A percentile compares a stretch with the other conserved stretches of the same genome.
Evolutionary conservation across 306 rosid genomes (phyloP).

Genomic region (Parietaria judaica): DNA sequence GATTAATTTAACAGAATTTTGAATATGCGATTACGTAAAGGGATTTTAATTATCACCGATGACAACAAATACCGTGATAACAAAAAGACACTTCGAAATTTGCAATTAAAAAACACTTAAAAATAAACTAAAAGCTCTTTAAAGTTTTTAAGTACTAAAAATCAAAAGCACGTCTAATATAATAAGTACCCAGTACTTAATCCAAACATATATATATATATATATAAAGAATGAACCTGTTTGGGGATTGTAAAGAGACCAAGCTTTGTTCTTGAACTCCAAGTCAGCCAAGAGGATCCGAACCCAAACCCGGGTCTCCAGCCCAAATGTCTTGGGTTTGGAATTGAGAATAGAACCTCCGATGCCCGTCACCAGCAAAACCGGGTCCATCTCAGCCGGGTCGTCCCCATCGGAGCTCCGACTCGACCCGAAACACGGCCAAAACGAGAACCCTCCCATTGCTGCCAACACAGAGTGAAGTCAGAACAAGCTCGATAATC

Average conservation of each 20-base stretch:
- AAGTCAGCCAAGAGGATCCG: constrained; percentile 68
- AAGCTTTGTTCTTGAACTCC: constrained; percentile 60
- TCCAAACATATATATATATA: no score
- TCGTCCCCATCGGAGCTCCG: constrained; percentile 17
- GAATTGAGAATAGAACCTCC: constrained; percentile 84
- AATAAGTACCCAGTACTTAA: no score
- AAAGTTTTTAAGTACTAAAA: no score
- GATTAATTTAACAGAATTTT: no score
- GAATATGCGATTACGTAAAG: no score
- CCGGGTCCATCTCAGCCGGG: constrained; percentile 54
- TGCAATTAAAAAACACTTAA: no score
- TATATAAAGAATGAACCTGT: constrained; percentile 40
- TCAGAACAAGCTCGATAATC: background rate
- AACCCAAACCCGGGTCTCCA: constrained; percentile 79
- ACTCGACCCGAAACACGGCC: constrained; percentile 39
- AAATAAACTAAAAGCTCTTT: no score
- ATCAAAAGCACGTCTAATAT: no score
- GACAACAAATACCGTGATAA: no score
- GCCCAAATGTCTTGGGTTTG: constrained; percentile 49
- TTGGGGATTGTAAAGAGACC: constrained; percentile 70
- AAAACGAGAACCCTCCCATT: constrained; percentile 26
- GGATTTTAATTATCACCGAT: no score
- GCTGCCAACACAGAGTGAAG: constrained; percentile 6
- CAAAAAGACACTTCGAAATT: no score
- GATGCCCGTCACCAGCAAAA: constrained; percentile 70